A percentile compares a stretch with the other conserved stretches of the same genome.
These are phyloP conservation scores for Penicillium canariense DNA, from an alignment of 495 filamentous ascomycete genomes.

Conservation along the genomic window DNA sequence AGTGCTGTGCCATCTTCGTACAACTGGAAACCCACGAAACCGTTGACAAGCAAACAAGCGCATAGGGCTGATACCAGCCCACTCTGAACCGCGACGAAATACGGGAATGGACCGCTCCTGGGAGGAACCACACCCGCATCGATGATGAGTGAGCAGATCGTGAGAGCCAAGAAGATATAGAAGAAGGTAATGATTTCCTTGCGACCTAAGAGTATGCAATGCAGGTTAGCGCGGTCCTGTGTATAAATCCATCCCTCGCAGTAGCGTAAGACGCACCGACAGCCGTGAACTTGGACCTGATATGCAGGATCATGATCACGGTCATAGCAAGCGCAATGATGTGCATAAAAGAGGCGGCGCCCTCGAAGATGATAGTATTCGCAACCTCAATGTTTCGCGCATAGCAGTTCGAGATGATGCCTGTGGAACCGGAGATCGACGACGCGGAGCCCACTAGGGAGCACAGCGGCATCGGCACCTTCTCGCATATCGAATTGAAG, in stretches of 20 bases:
- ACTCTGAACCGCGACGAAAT: slow-evolving; percentile 85
- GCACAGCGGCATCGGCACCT: slow-evolving; percentile 83
- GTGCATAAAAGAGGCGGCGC: slow-evolving; percentile 86
- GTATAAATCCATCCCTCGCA: not conserved
- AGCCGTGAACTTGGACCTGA: slow-evolving; percentile 96
- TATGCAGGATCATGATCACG: slow-evolving; percentile 93
- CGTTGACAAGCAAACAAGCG: slow-evolving; percentile 90
- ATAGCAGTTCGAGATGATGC: slow-evolving; percentile 89
- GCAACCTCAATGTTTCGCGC: slow-evolving; percentile 92
- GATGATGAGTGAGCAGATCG: slow-evolving; percentile 82
- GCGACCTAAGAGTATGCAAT: slow-evolving; percentile 58
- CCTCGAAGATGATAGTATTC: slow-evolving; percentile 98
- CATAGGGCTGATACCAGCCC: slow-evolving; percentile 89
- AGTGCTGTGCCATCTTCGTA: slow-evolving; percentile 98
- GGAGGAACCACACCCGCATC: slow-evolving; percentile 92
- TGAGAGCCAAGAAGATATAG: slow-evolving; percentile 90
- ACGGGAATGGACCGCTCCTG: slow-evolving; percentile 74
- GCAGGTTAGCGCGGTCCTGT: not conserved
- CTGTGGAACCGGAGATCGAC: slow-evolving; percentile 62
- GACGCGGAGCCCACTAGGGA: slow-evolving; percentile 71
- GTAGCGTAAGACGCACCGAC: slow-evolving; percentile 69
- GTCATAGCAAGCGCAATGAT: slow-evolving; percentile 91
- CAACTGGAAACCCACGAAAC: slow-evolving; percentile 97
- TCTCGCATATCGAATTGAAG: slow-evolving; percentile 82
- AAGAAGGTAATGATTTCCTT: slow-evolving; percentile 99